Conservation (phyloP, 129 eudicot genomes). For the Rutidosis leptorrhynchoides region DNA sequence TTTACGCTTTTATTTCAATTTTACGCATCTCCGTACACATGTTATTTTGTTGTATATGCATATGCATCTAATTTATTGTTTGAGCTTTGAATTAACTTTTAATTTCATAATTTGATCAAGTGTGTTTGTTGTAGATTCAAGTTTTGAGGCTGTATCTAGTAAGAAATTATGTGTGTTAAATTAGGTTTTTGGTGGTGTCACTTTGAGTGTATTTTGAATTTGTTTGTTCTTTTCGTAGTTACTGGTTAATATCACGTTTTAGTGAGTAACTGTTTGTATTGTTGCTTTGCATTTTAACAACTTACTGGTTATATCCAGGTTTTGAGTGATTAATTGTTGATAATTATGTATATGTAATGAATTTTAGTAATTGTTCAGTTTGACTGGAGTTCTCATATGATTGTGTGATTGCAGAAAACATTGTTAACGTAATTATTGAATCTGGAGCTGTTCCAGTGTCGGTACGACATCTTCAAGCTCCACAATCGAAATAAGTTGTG, state of each 20-base stretch:
- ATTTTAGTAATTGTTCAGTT: background rate
- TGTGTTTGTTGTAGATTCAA: background rate
- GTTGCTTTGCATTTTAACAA: background rate
- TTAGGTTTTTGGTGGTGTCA: background rate
- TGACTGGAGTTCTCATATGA: slow-evolving; percentile 19
- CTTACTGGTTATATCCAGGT: background rate
- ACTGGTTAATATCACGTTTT: too few relatives aligned
- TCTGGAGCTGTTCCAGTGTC: slow-evolving; percentile 53
- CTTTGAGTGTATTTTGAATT: too few relatives aligned
- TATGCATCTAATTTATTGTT: background rate
- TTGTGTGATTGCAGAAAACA: slow-evolving; percentile 41
- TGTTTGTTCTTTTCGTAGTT: too few relatives aligned
- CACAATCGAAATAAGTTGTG: slow-evolving; percentile 27
- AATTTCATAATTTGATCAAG: background rate
- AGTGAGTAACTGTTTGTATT: background rate
- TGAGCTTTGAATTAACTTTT: background rate
- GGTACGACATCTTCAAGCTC: slow-evolving; percentile 53
- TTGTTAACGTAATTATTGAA: slow-evolving; percentile 52
- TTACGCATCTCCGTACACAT: slow-evolving; percentile 6
- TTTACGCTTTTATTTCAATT: slow-evolving; percentile 5
- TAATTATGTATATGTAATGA: background rate
- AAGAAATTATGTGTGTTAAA: slow-evolving; percentile 1
- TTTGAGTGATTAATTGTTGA: slow-evolving; percentile 13
- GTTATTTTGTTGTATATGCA: background rate
- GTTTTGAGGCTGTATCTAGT: background rate